Conservation (phyloP, 169 alveolate species). For the Plasmodium inui region DNA sequence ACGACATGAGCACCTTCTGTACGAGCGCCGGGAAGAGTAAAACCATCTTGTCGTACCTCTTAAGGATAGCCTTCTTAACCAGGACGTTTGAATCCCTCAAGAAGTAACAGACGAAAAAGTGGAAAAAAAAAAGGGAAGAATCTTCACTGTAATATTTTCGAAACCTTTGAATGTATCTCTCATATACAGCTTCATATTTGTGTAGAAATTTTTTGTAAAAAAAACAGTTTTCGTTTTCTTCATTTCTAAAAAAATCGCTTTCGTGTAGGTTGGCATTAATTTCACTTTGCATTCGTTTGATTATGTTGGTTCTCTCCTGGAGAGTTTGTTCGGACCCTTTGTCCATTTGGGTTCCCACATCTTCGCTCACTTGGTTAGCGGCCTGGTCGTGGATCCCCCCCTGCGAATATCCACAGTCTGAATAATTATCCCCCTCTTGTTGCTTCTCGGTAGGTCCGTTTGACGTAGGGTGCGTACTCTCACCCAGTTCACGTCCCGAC, state of each 20-base stretch:
- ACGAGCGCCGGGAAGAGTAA: slow-evolving; percentile 17
- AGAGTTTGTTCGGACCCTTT: neutral
- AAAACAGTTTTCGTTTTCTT: slow-evolving; percentile 63
- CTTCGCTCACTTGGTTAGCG: neutral
- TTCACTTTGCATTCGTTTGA: slow-evolving; percentile 30
- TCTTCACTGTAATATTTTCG: slow-evolving; percentile 39
- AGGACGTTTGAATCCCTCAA: slow-evolving; percentile 68
- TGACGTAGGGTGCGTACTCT: neutral
- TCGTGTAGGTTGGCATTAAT: slow-evolving; percentile 37
- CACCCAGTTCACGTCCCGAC: neutral
- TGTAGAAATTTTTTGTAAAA: slow-evolving; percentile 55
- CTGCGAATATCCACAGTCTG: neutral
- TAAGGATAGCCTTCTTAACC: slow-evolving; percentile 67
- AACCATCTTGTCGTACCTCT: slow-evolving; percentile 48
- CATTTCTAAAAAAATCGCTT: slow-evolving; percentile 58
- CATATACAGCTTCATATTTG: slow-evolving; percentile 52
- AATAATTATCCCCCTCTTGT: neutral
- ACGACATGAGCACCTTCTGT: slow-evolving; percentile 25
- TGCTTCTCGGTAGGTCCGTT: neutral
- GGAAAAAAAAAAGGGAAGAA: slow-evolving; percentile 55
- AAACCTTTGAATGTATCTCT: slow-evolving; percentile 37
- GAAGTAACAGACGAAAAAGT: slow-evolving; percentile 56
- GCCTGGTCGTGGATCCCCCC: neutral
- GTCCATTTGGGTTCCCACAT: neutral
- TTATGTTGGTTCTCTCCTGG: neutral